Evolutionary conservation across 2,329 filamentous ascomycete species (phyloP).

Genomic region (Ophiostoma pallidulum): DNA sequence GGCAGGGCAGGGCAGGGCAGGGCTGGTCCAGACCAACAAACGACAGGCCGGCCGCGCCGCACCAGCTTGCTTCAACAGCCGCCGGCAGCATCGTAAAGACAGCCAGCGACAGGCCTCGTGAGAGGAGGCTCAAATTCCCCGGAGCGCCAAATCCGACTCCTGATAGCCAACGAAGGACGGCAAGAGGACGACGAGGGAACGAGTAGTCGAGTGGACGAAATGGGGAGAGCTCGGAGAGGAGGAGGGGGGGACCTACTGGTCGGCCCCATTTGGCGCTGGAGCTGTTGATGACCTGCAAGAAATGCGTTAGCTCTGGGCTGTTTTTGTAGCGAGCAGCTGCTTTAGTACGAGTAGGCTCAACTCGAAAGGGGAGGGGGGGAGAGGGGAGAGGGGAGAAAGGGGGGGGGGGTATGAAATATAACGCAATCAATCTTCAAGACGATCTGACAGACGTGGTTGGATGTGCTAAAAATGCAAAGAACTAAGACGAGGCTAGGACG

Average conservation of each 20-base stretch:
- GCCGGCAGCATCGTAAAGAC: no score
- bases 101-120: no score
- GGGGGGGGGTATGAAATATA: conserved; percentile 6
- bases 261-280: conserved; percentile 3
- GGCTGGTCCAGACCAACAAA: no score
- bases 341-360: background rate
- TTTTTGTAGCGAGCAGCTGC: background rate
- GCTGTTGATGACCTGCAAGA: conserved; percentile 3
- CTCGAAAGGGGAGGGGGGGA: no score
- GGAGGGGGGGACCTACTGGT: conserved; percentile 1
- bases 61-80: no score
- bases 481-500: conserved; percentile 9
- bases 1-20: no score
- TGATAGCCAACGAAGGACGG: no score
- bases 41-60: no score
- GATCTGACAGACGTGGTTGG: conserved; percentile 8
- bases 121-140: no score
- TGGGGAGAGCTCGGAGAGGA: no score
- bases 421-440: conserved; percentile 6
- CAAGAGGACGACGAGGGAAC: background rate
- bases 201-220: no score
- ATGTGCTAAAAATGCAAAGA: background rate
- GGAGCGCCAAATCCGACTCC: no score
- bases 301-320: background rate
- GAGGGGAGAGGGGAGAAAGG: background rate